phyloP scores from a whole-genome alignment of 495 filamentous ascomycete genomes.

The Tirmania nivea region DNA sequence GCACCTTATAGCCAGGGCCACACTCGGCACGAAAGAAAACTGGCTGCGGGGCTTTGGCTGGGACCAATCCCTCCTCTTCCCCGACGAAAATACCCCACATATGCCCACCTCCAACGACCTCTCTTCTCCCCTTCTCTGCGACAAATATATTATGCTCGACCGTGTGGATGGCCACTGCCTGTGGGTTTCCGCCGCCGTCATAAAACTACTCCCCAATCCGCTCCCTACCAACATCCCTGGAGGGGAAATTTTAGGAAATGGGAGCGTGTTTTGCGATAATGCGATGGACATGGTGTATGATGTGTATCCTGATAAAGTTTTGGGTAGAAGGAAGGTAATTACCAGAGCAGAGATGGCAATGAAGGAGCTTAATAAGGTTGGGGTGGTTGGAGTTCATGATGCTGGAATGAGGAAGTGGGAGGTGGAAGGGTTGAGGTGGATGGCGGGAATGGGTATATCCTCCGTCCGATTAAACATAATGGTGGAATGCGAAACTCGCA shows the following conservation, averaged over 20 bases:
- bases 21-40: conserved; percentile 24
- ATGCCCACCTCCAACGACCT: background rate
- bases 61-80: conserved; percentile 35
- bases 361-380: conserved; percentile 33
- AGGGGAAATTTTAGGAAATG: conserved; percentile 33
- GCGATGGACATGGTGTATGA: conserved; percentile 37
- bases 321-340: conserved; percentile 24
- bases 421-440: conserved; percentile 17
- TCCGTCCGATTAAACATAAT: conserved; percentile 39
- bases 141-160: conserved; percentile 41
- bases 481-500: conserved; percentile 37
- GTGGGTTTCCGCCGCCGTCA: conserved; percentile 37
- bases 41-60: conserved; percentile 44
- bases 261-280: conserved; percentile 51
- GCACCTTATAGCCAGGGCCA: conserved; percentile 25
- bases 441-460: conserved; percentile 28
- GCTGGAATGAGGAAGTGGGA: conserved; percentile 33
- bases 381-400: conserved; percentile 40
- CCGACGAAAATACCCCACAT: background rate
- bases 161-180: conserved; percentile 44
- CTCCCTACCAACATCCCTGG: conserved; percentile 33
- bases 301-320: conserved; percentile 30
- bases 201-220: conserved; percentile 21
- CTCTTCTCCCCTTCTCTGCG: conserved; percentile 6
- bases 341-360: conserved; percentile 32